These are phyloP conservation scores for Globisporangium paddicum DNA, from an alignment of 352 stramenopile species.

Conservation along the genomic window DNA sequence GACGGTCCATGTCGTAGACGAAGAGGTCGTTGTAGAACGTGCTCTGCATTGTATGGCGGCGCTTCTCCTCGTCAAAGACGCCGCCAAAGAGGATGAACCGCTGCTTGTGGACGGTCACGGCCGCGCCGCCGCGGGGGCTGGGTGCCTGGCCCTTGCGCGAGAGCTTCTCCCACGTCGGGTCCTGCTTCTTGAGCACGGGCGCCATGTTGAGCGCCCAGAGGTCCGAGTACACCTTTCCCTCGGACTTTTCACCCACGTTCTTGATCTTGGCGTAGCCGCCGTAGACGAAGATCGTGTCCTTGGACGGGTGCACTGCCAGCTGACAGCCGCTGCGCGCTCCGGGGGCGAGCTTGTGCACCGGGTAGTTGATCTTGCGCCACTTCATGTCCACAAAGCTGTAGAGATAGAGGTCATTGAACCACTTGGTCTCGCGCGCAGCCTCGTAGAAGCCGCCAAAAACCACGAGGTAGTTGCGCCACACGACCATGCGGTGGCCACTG, in stretches of 20 bases:
- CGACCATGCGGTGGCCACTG: constrained; percentile 92
- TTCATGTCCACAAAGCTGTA: constrained; percentile 89
- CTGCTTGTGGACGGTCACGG: constrained; percentile 92
- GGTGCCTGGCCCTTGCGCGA: constrained; percentile 87
- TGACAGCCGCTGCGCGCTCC: constrained; percentile 80
- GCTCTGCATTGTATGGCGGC: constrained; percentile 73
- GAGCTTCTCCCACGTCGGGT: constrained; percentile 93
- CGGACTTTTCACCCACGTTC: constrained; percentile 85
- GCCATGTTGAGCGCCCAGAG: constrained; percentile 94
- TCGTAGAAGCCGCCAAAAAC: constrained; percentile 98
- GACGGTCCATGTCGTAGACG: constrained; percentile 95
- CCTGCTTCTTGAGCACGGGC: constrained; percentile 81
- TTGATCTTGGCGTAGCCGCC: constrained; percentile 96
- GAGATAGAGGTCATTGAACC: constrained; percentile 95
- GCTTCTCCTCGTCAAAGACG: constrained; percentile 91
- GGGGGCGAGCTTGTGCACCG: constrained; percentile 55
- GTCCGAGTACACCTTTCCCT: constrained; percentile 95
- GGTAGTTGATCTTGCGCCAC: constrained; percentile 81
- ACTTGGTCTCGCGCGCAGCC: constrained; percentile 87
- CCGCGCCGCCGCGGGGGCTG: constrained; percentile 68
- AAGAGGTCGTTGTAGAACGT: constrained; percentile 98
- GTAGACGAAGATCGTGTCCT: constrained; percentile 92
- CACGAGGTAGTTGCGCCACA: constrained; percentile 95
- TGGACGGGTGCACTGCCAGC: constrained; percentile 74
- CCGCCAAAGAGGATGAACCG: constrained; percentile 96